Evolutionary conservation across 352 stramenopile genomes (phyloP), one percentile per base, ranked within the genome.

Genomic region (Globisporangium parvum): DNA sequence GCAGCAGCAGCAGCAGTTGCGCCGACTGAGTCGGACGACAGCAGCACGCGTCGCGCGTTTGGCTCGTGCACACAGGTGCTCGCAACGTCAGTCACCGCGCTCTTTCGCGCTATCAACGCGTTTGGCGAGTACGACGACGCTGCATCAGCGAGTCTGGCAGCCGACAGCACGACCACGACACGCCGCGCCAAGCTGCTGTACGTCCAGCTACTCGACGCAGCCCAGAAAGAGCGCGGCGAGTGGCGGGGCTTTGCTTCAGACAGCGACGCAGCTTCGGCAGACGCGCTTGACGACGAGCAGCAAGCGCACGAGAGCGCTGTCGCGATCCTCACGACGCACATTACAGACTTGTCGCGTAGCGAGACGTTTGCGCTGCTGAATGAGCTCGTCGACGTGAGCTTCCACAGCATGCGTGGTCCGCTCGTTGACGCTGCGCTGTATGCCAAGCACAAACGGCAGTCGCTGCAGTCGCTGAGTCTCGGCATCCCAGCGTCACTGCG

Each of bases 151-250:
- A 45, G 48, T 45, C 33, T 31, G 12, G 41, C 63, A 17, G 21
- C 55, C 1, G 69, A 85, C 55, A 72, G 6, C 6, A 12, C 24
- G 41, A 58, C 31, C 3, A 70, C 69, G 9, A 80, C 68, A 37
- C 80, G 80, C 8, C 56, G 73, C 40, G 73, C 71, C 51, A 90
- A 90, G 56, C 59, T 90, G 23, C 53, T 90, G 51, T 90, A 87
- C 57, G 67, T 90, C n/a, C 58, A 66, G 21, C 61, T 90, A 18
- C 68, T 90, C 8, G 77, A 88, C 54, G 76, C 64, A 20, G 75
- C 78, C 23, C 80, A 90, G 58, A 79, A 78, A 53, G 75, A 85
- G 44, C 66, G 80, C 1, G 80, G 80, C 2, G 80, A 90, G 60
- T 88, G 75, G 77, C 70, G 80, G 40, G 80, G 80, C 17, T 90